phyloP scores from a whole-genome alignment of 2,329 filamentous ascomycete species.

The Beauveria australis region DNA sequence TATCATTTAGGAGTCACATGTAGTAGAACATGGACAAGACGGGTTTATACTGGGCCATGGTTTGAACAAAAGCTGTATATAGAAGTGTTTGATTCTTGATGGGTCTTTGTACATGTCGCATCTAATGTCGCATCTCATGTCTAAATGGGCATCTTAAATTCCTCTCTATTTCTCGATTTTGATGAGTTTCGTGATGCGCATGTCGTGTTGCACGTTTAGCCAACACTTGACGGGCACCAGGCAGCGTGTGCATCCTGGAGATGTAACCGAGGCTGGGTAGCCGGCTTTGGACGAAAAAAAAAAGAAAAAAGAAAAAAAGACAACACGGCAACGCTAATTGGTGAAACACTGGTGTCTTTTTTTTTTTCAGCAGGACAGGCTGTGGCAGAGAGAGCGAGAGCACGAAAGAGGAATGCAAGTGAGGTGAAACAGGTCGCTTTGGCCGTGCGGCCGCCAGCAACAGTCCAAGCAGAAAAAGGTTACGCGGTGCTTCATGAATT shows the following conservation, averaged over 20 bases:
- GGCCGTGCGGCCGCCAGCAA: background rate
- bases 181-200: too few relatives aligned
- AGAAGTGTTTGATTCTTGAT: background rate
- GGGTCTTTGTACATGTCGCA: background rate
- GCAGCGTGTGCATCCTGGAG: background rate
- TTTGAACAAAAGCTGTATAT: background rate
- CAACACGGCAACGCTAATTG: background rate
- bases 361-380: background rate
- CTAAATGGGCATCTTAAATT: background rate
- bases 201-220: too few relatives aligned
- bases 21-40: background rate
- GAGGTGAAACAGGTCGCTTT: background rate
- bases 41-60: background rate
- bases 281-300: background rate
- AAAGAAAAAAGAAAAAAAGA: too few relatives aligned
- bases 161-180: background rate
- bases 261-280: background rate
- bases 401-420: background rate
- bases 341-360: background rate
- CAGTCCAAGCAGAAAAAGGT: background rate
- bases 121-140: background rate
- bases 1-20: background rate
- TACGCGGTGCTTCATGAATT: background rate
- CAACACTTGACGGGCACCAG: background rate
- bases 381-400: background rate